Base-by-base conservation (phyloP, 2,329 filamentous ascomycete genomes). In the Sporothrix curviconia region DNA sequence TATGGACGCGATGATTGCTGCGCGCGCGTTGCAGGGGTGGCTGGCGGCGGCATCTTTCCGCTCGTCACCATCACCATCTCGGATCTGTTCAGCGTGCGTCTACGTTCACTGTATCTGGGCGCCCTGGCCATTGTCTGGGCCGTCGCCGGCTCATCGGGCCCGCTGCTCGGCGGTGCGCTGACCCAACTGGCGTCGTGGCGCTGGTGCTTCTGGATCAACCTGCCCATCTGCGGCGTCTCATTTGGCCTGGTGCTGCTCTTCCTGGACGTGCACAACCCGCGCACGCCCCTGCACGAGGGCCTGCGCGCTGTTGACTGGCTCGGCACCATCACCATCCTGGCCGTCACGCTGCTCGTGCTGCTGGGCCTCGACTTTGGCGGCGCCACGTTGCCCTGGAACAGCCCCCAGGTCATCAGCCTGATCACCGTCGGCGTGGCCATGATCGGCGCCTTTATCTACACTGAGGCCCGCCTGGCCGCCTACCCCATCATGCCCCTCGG, bases 311-410 rank as follows among this genome's bases (percentile, higher is more conserved):
- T 82, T n/a, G 79, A 82, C 64, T 82, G 79, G 78, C 57, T 70
- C 6, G 87, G 87, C 1, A 82, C 78, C 3, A 56, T 85, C 4
- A 71, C 78, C 1, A 79, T 89, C 61, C 74, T 86, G 15, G 80
- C 79, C 25, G 80, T 78, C 5, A 81, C 81, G 0, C 67, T 87
- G 42, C 85, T 88, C 80, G 70, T 88, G 7, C 76, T 88, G 2
- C 74, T 87, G 4, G 85, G 83, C 1, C 76, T 89, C 30, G 81
- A 87, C 61, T 57, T 63, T 22, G 61, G 49, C 5, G 85, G 73
- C 66, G 7, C 74, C 75, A 3, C 63, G 3, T 73, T 77, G 56
- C 81, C 83, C 0, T 86, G 83, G 83, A 69, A 70, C 60, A 84
- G 81, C 0, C 72, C 81, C 0, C 76, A 74, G 7, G 80, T 86